Conservation (phyloP, 2,329 filamentous ascomycete species). For the Gliomastix tumulicola region DNA sequence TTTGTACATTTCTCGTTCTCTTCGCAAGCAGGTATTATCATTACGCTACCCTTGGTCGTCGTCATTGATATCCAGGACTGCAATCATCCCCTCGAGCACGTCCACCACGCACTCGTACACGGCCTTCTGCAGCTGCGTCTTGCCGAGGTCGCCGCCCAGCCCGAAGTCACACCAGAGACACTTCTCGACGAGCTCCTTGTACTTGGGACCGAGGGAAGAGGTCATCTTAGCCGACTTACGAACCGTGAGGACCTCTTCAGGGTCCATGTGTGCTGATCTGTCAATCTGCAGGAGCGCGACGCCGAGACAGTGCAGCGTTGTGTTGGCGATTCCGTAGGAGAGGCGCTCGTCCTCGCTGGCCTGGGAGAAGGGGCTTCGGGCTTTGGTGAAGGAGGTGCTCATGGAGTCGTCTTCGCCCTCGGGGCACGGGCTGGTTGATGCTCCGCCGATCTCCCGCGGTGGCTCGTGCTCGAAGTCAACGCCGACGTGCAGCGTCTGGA, state of each 20-base stretch:
- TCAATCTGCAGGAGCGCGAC: neutral
- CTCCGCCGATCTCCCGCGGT: neutral
- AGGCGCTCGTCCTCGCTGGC: neutral
- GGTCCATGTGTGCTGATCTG: neutral
- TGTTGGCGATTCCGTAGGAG: neutral
- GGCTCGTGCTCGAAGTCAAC: neutral
- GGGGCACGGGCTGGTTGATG: neutral
- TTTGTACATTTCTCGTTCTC: too few species aligned
- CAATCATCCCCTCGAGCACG: neutral
- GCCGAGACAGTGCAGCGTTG: neutral
- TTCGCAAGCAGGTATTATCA: too few species aligned
- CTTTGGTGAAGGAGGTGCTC: neutral
- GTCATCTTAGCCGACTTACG: neutral
- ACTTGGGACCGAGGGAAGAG: neutral
- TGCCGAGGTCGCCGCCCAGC: neutral
- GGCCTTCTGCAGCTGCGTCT: neutral
- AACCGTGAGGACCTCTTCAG: neutral
- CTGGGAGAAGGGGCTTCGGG: neutral
- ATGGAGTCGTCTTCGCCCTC: neutral
- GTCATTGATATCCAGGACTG: neutral
- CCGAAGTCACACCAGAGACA: neutral
- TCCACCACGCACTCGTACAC: neutral
- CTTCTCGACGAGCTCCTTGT: neutral
- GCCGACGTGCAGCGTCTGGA: neutral
- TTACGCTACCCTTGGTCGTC: too few species aligned